Evolutionary conservation across 2,329 filamentous ascomycete genomes (phyloP), one percentile per base, ranked within the genome.

Genomic region (Paraphoma chrysanthemicola): DNA sequence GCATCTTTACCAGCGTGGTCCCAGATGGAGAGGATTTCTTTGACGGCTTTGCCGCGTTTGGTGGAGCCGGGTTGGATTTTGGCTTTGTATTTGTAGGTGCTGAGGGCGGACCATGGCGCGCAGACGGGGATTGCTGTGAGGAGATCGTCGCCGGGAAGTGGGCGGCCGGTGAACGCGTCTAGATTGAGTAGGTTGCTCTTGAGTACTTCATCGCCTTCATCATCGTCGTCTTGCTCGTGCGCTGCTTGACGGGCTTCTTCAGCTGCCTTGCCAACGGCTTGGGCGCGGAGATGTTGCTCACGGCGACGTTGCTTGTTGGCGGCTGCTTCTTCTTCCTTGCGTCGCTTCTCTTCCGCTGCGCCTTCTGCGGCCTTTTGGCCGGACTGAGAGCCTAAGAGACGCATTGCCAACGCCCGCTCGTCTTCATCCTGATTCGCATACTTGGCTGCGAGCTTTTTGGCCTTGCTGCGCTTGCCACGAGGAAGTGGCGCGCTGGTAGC

Each of bases 401-500:
- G 85, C 77, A 97, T 90, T 31, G 93, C 92, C 0, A 93, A 85
- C 6, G 85, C 86, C 11, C 93, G 91, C 70, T 99, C 95, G 77
- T 97, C 94, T 53, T 97, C 93, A 67, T 98, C 94, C 81, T 98
- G 95, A 67, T 96, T 82, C 44, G 90, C 94, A 79, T 99, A 99
- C 75, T 97, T 97, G 56, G 86, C 82, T 3, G 92, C 92, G 1
- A 92, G 88, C 76, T 95, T 96, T 81, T 96, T 97, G 43, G 89
- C 88, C 74, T 96, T 97, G 57, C 85, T 85, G 55, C 86, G 88
- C 75, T 96, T 92, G 30, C 93, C 92, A 54, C 93, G 88, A 12
- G 83, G 77, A 1, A 77, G 64, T 1, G 76, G 71, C 0, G 57
- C 61, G 66, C 70, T 66, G 54, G 60, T 66, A 23, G 63, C 60